Base-by-base conservation (phyloP, 2,329 filamentous ascomycete genomes). In the Cladosporium sphaerospermum region DNA sequence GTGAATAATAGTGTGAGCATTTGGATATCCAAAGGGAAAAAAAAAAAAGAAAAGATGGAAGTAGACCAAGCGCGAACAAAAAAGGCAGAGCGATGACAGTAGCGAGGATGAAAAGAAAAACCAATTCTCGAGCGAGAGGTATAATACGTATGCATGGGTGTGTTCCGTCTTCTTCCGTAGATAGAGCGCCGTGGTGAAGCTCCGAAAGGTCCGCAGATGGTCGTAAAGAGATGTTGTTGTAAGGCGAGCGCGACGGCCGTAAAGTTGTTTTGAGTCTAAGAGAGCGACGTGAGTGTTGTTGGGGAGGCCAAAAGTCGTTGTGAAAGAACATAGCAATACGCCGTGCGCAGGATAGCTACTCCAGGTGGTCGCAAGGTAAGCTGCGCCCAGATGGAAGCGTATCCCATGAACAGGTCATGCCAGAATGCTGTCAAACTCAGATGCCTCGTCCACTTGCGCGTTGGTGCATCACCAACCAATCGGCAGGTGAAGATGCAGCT, bases 1-100 rank as follows among this genome's bases (percentile, higher is more conserved):
- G 18, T 16, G 18, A 18, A 14, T n/a, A 49, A 49, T 19, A 39
- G 18, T 47, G 45, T 31, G 46, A 14, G 46, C 39, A 39, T 43
- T 44, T 51, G 48, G 48, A 51, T 51, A 51, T 51, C 48, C 48
- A 51, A 51, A 43, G 23, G 19, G 42, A 33, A 33, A 33, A 23
- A 16, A 18, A 3, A 33, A 42, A 43, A 31, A 31, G n/a, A 14
- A 39, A 37, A 37, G 36, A 36, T 28, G 23, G 23, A 28, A 28
- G 23, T 28, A 28, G 23, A 28, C 23, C 23, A 28, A 28, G 23
- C 23, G 23, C 23, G 34, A 36, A n/a, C 16, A 39, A 14, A 39
- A n/a, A 28, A 28, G 23, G 23, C 23, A 28, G n/a, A 14, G n/a
- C 36, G 11, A 39, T 14, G 36, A 16, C n/a, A 39, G 16, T 4